Evolutionary conservation across 2,329 filamentous ascomycete species (phyloP), one percentile per base, ranked within the genome.

Genomic region (Sporothrix luriei): DNA sequence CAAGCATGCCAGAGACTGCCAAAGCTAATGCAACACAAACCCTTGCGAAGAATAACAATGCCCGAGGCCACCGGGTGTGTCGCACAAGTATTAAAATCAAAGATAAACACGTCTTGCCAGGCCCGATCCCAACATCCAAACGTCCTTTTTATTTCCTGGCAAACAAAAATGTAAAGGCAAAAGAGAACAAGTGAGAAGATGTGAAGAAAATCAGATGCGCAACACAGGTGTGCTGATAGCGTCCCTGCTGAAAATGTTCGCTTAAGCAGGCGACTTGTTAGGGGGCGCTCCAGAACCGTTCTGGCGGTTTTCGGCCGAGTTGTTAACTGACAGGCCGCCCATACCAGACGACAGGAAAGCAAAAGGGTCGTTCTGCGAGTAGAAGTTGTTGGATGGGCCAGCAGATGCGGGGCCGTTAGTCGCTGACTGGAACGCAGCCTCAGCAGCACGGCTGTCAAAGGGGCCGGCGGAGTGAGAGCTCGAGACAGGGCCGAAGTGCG

Each of bases 401-500:
- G 90, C 90, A 57, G 91, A 92, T 19, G 90, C 89, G 24, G 90
- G 90, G 69, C 91, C 92, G 75, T 95, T 94, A 75, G 90, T 90
- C 51, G 92, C 93, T 52, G 91, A 92, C 78, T 92, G 92, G 84
- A 99, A 99, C 33, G 95, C 94, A 71, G 93, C 93, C 82, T 98
- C 94, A 19, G 94, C 93, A 72, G 93, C 91, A 73, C 94, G 92
- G 83, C 93, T 96, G 78, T 97, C 94, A 77, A 99, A 98, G 5
- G 91, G 91, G 14, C 93, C 91, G 54, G 91, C 91, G 29, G 91
- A 91, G 80, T 95, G 93, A 75, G 93, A 90, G 67, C 90, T 88
- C 51, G 90, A 91, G 69, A 89, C 89, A 55, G 91, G 90, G 70
- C 89, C 89, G 73, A 90, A 97, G 75, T 93, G 91, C 49, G 90